Evolutionary conservation across 1,139 yeast genomes (phyloP).

Genomic region (Blastobotrys aristatus): DNA sequence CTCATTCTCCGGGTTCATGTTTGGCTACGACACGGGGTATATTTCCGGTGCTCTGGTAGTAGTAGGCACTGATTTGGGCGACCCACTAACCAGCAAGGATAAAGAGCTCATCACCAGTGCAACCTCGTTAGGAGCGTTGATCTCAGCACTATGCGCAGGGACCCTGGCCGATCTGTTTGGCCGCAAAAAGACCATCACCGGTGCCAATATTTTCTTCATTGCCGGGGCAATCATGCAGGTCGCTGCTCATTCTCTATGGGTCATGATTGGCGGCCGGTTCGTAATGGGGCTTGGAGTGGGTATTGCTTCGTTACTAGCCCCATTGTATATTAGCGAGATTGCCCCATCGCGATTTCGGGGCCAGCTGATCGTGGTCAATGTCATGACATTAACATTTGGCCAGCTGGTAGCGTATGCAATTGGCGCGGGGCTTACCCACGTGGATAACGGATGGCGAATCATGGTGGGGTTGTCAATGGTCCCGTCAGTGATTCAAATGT

Average conservation of each 20-base stretch:
- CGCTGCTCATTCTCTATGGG: slow-evolving; percentile 74
- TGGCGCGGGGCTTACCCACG: slow-evolving; percentile 78
- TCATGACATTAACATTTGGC: slow-evolving; percentile 80
- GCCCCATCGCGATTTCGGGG: slow-evolving; percentile 93
- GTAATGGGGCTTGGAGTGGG: slow-evolving; percentile 96
- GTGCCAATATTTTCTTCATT: slow-evolving; percentile 72
- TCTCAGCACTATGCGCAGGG: slow-evolving; percentile 77
- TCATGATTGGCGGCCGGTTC: slow-evolving; percentile 86
- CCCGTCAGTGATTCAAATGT: slow-evolving; percentile 77
- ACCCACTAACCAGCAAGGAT: slow-evolving; percentile 58
- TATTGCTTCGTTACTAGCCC: slow-evolving; percentile 84
- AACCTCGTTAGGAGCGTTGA: slow-evolving; percentile 85
- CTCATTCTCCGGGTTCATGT: slow-evolving; percentile 91
- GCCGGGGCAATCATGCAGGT: slow-evolving; percentile 82
- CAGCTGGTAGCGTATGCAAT: slow-evolving; percentile 87
- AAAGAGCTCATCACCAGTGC: slow-evolving; percentile 93
- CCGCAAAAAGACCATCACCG: slow-evolving; percentile 72
- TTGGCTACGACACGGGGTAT: slow-evolving; percentile 96
- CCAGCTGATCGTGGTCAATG: slow-evolving; percentile 53
- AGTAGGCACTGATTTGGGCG: slow-evolving; percentile 64
- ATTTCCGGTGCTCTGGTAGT: slow-evolving; percentile 88
- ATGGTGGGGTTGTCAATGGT: slow-evolving; percentile 85
- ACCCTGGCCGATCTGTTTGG: slow-evolving; percentile 75
- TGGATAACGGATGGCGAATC: slow-evolving; percentile 86
- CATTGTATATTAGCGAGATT: slow-evolving; percentile 82